Evolutionary conservation across 1,284 basidiomycete species (phyloP), one percentile per base, ranked within the genome.

Genomic region (Irpex sp.): DNA sequence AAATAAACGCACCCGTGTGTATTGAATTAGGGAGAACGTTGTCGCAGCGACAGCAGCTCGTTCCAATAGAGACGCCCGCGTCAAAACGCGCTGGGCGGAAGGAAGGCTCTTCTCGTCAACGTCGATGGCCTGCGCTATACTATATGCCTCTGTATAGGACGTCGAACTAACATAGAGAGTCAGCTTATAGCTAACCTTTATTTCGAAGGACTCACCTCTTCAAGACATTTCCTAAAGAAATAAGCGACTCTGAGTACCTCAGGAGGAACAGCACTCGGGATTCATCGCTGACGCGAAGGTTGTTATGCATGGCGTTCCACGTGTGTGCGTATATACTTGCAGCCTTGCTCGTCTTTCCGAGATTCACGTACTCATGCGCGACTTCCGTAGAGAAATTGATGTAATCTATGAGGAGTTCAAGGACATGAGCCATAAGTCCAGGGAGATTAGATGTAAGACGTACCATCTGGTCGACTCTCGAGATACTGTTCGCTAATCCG

Each of bases 321-420:
- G 83, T 82, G 59, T 85, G 85, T 7, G 77, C 79, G 68, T 93
- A 91, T 13, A 94, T 81, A 1, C 76, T 73, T 0, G 78, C 79
- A 0, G 93, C 93, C 49, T 89, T 84, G 56, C 83, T 83, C 0
- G 79, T 76, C 74, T 91, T 93, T 2, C 95, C 94, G 0, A 97
- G 81, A 55, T 83, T 84, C 44, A 88, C 77, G 70, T 94, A 94
- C 70, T 94, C 91, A 56, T 86, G 81, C 0, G 90, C 94, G 1
- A 96, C 82, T 37, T 88, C 85, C 1, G 88, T 77, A 1, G 90
- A 93, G 1, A 85, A 77, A 0, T 77, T 74, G 7, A 93, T 78
- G 69, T 88, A 92, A 4, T 79, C 94, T 94, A 69, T 51, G 21
- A 9, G 17, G 49, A 9, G 26, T 56, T 11, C 21, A 17, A 21